Evolutionary conservation across 805 yeast species (phyloP).

Genomic region (Teunomyces stri): DNA sequence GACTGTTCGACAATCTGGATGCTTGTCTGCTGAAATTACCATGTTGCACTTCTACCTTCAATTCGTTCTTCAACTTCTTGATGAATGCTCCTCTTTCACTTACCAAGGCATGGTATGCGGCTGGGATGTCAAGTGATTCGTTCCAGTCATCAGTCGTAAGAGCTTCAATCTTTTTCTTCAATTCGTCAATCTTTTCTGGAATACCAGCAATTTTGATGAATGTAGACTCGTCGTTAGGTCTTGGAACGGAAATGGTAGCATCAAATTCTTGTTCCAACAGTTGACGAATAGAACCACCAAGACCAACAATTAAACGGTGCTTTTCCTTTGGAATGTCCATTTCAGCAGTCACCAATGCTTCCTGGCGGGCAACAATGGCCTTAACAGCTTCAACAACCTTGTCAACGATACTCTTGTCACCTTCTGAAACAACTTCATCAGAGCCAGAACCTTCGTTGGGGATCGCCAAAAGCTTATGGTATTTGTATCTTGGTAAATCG

Average conservation of each 20-base stretch:
- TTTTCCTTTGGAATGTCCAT: constrained; percentile 65
- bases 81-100: constrained; percentile 66
- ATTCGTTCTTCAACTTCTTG: constrained; percentile 51
- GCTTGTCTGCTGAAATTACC: constrained; percentile 53
- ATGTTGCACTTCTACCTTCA: constrained; percentile 57
- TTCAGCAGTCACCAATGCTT: constrained; percentile 53
- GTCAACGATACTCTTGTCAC: constrained; percentile 72
- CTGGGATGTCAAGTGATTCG: constrained; percentile 56
- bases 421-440: constrained; percentile 60
- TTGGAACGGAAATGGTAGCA: constrained; percentile 68
- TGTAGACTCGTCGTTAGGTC: constrained; percentile 48
- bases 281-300: constrained; percentile 73
- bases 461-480: constrained; percentile 58
- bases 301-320: constrained; percentile 77
- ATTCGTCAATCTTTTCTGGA: constrained; percentile 62
- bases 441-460: constrained; percentile 68
- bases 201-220: constrained; percentile 59
- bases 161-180: constrained; percentile 58
- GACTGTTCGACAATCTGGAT: constrained; percentile 42
- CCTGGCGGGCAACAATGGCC: constrained; percentile 60
- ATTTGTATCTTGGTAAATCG: constrained; percentile 38
- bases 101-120: constrained; percentile 54
- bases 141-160: constrained; percentile 61
- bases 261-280: constrained; percentile 66
- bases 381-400: constrained; percentile 62